These are phyloP conservation scores for Halophytophthora polymorphica DNA, from an alignment of 352 stramenopile species.

Conservation along the genomic window DNA sequence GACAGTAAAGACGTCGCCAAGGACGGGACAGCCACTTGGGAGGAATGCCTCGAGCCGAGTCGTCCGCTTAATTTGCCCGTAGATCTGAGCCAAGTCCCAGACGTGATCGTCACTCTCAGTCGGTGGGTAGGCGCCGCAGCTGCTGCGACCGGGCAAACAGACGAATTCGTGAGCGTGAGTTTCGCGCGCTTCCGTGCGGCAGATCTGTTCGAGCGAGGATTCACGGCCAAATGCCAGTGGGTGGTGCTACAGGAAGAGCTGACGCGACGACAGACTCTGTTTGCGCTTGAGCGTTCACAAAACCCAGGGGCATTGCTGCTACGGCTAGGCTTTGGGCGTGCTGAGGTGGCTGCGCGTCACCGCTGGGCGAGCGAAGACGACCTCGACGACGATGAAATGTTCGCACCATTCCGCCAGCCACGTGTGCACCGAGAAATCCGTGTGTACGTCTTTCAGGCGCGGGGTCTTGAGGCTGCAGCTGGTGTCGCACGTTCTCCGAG, in stretches of 20 bases:
- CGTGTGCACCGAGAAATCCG: slow-evolving; percentile 62
- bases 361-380: slow-evolving; percentile 43
- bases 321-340: slow-evolving; percentile 57
- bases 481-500: slow-evolving; percentile 56
- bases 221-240: slow-evolving; percentile 50
- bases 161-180: slow-evolving; percentile 57
- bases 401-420: slow-evolving; percentile 43
- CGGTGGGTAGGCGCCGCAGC: slow-evolving; percentile 27
- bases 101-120: slow-evolving; percentile 66
- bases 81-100: slow-evolving; percentile 66
- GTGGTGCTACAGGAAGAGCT: slow-evolving; percentile 58
- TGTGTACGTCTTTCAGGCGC: slow-evolving; percentile 84
- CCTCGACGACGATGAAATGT: slow-evolving; percentile 17
- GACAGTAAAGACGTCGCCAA: slow-evolving; percentile 47
- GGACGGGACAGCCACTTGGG: slow-evolving; percentile 43
- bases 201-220: slow-evolving; percentile 42
- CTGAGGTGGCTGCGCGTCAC: slow-evolving; percentile 58
- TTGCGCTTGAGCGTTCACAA: slow-evolving; percentile 49
- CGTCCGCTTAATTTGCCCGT: slow-evolving; percentile 48
- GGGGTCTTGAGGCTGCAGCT: slow-evolving; percentile 43
- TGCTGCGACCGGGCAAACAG: slow-evolving; percentile 28
- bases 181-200: slow-evolving; percentile 41
- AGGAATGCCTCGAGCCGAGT: slow-evolving; percentile 45
- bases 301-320: slow-evolving; percentile 51
- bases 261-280: slow-evolving; percentile 48